Percentiles rank a stretch among this genome's conserved stretches.
Conservation (phyloP, 768 basidiomycete genomes). For the Kwoniella sp. region DNA sequence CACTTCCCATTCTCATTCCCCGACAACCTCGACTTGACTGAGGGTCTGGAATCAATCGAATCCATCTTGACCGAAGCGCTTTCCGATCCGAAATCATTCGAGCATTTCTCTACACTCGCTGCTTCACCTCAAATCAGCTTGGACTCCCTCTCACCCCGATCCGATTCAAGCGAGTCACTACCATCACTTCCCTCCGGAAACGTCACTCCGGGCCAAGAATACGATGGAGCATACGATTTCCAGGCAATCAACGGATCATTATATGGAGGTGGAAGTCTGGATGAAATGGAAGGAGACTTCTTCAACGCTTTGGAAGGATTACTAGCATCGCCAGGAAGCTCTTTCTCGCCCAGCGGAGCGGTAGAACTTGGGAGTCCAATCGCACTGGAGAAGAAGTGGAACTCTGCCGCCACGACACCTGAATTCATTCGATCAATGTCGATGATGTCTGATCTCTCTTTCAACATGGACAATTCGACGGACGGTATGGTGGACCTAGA, state of each 20-base stretch:
- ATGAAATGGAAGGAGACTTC: constrained; percentile 9
- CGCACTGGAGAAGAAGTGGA: neutral
- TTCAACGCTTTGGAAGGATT: constrained; percentile 15
- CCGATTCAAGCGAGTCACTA: constrained; percentile 4
- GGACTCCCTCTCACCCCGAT: constrained; percentile 2
- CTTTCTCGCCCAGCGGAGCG: neutral
- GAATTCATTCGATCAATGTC: neutral
- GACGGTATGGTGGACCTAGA: neutral
- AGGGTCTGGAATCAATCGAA: constrained; percentile 18
- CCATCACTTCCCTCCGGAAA: neutral
- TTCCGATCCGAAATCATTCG: constrained; percentile 18
- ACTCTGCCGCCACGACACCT: neutral
- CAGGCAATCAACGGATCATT: too few species aligned
- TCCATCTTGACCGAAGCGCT: constrained; percentile 12
- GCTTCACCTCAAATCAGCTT: constrained; percentile 18
- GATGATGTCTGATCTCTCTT: neutral
- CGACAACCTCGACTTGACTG: neutral
- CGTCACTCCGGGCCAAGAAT: neutral
- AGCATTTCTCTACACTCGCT: constrained; percentile 15
- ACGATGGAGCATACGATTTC: neutral
- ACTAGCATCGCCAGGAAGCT: constrained; percentile 7
- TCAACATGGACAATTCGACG: neutral
- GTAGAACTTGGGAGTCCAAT: neutral
- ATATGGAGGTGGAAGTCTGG: neutral
- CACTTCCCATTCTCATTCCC: neutral